phyloP scores from a whole-genome alignment of 1,284 basidiomycete species.

The Trichosporon sp. region DNA sequence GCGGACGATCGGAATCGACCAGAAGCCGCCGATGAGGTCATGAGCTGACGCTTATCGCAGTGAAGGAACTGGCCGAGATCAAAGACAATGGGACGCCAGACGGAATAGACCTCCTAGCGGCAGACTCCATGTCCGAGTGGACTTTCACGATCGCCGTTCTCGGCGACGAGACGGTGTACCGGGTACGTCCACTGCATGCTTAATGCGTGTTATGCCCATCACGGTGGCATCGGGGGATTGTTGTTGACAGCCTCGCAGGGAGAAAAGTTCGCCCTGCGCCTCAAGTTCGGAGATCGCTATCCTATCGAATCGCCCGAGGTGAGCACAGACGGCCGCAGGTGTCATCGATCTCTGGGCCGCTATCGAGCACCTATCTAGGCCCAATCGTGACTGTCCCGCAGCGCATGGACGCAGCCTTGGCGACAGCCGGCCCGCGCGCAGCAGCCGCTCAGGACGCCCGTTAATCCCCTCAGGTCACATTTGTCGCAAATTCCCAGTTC shows the following conservation, averaged over 20 bases:
- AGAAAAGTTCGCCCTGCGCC: slow-evolving; percentile 40
- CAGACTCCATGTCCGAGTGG: slow-evolving; percentile 41
- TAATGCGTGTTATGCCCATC: neutral
- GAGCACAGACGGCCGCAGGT: slow-evolving; percentile 2
- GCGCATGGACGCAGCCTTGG: neutral
- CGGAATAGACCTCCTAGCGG: slow-evolving; percentile 37
- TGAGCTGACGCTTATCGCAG: slow-evolving; percentile 20
- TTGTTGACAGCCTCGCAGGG: slow-evolving; percentile 27
- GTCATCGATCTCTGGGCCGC: neutral
- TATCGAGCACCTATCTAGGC: neutral
- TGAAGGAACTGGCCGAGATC: slow-evolving; percentile 48
- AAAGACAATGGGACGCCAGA: slow-evolving; percentile 40
- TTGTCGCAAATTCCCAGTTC: slow-evolving; percentile 35
- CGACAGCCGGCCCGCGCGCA: neutral
- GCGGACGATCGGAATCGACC: neutral
- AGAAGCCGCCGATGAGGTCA: neutral
- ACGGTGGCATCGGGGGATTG: neutral
- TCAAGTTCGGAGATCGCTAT: slow-evolving; percentile 44
- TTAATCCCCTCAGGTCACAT: slow-evolving; percentile 39
- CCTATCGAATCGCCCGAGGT: slow-evolving; percentile 49
- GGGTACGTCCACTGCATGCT: slow-evolving; percentile 18
- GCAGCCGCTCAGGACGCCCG: neutral
- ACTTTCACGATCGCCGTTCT: slow-evolving; percentile 39
- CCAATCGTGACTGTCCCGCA: neutral
- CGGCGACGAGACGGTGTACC: slow-evolving; percentile 46